Evolutionary conservation across 768 basidiomycete genomes (phyloP).

Genomic region (Termitomyces sp.): DNA sequence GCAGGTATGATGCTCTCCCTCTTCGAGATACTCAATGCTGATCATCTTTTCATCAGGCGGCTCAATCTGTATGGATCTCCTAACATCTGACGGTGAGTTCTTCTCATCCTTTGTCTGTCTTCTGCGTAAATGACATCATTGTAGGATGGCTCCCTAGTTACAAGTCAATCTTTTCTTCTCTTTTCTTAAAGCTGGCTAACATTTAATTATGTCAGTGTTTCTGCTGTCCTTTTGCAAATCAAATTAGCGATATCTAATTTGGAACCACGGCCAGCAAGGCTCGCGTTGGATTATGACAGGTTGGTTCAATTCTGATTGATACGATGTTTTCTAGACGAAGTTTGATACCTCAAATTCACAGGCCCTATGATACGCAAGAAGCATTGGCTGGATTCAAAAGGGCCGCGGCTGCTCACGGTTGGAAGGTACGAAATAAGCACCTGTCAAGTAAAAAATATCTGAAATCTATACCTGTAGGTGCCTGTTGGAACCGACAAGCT

Average conservation of each 20-base stretch:
- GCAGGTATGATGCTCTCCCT: constrained; percentile 35
- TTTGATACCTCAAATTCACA: constrained; percentile 8
- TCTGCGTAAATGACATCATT: neutral
- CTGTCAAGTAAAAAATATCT: neutral
- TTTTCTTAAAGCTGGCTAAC: neutral
- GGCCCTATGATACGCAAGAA: constrained; percentile 50
- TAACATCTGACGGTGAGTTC: constrained; percentile 56
- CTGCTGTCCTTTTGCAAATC: constrained; percentile 60
- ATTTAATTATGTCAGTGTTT: constrained; percentile 32
- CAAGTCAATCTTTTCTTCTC: constrained; percentile 31
- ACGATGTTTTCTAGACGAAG: neutral
- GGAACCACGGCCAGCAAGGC: constrained; percentile 59
- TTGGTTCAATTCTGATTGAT: constrained; percentile 16
- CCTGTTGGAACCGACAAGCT: constrained; percentile 4
- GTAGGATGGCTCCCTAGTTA: constrained; percentile 69
- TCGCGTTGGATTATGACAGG: constrained; percentile 51
- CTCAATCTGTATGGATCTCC: constrained; percentile 72
- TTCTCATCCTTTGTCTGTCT: neutral
- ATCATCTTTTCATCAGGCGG: constrained; percentile 39
- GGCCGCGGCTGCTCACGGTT: constrained; percentile 62
- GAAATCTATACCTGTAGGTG: neutral
- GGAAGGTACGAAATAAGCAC: constrained; percentile 42
- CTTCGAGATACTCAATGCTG: neutral
- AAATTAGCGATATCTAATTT: constrained; percentile 66
- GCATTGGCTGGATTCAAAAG: constrained; percentile 62